A percentile compares a stretch with the other conserved stretches of the same genome.
Evolutionary conservation across 257 asterid genomes (phyloP).

Genomic region (Przewalskia tangutica): DNA sequence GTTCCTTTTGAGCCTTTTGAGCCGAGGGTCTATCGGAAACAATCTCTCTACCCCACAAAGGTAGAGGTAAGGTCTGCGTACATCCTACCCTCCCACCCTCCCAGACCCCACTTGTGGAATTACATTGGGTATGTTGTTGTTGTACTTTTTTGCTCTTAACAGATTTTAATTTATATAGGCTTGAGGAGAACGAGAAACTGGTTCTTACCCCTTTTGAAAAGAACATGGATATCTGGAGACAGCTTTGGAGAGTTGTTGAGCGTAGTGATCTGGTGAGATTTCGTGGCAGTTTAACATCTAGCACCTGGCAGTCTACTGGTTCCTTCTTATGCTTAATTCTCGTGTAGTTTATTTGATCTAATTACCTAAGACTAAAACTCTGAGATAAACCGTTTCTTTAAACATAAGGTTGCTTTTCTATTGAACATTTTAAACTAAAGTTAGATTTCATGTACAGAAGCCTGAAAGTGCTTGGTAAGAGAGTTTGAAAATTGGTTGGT

Average conservation of each 20-base stretch:
- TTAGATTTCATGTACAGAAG: background rate
- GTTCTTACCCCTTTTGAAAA: constrained; percentile 98
- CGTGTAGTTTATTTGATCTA: background rate
- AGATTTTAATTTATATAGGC: constrained; percentile 38
- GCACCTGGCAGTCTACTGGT: too few species aligned
- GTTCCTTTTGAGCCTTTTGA: too few species aligned
- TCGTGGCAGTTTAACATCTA: background rate
- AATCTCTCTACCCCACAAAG: too few species aligned
- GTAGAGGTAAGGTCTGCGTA: too few species aligned
- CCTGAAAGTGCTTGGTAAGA: background rate
- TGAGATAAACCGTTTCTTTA: background rate
- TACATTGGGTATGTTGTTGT: background rate
- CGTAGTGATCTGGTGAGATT: constrained; percentile 93
- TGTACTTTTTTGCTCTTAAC: background rate
- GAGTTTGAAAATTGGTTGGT: background rate
- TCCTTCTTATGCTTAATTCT: background rate
- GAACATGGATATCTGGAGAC: constrained; percentile 98
- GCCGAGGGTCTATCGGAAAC: too few species aligned
- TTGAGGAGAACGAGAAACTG: constrained; percentile 87
- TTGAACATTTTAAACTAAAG: background rate
- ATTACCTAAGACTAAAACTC: background rate
- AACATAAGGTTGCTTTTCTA: background rate
- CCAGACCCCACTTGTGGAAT: too few species aligned
- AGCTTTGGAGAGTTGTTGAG: constrained; percentile 99
- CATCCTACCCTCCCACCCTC: too few species aligned